Conservation (phyloP, 1,284 basidiomycete species). For the Apiotrichum gamsii region DNA sequence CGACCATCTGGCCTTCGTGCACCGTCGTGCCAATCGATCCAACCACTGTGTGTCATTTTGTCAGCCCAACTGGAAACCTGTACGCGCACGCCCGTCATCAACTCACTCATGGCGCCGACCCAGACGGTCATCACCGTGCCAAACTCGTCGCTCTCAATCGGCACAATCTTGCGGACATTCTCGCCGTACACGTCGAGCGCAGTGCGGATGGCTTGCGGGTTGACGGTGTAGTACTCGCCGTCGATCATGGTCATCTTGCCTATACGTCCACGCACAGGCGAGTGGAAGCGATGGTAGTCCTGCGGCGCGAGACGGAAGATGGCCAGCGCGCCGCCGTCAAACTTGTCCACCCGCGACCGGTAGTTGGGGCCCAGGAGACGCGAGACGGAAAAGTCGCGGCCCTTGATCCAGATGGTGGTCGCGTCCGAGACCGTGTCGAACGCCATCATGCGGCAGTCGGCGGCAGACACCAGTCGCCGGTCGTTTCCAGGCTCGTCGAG, state of each 20-base stretch:
- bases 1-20: conserved; percentile 69
- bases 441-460: conserved; percentile 91
- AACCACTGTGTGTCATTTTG: conserved; percentile 59
- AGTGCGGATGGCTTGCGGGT: conserved; percentile 50
- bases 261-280: conserved; percentile 76
- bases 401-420: conserved; percentile 93
- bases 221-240: conserved; percentile 90
- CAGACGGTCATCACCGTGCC: conserved; percentile 84
- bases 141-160: conserved; percentile 77
- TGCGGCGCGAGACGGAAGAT: conserved; percentile 93
- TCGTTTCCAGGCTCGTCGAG: conserved; percentile 68
- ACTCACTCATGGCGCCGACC: conserved; percentile 73
- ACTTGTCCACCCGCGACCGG: conserved; percentile 61
- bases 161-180: conserved; percentile 82
- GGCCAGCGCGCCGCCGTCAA: conserved; percentile 61
- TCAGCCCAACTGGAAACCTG: conserved; percentile 10
- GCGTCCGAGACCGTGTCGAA: conserved; percentile 81
- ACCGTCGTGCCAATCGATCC: conserved; percentile 80
- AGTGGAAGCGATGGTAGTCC: conserved; percentile 95
- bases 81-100: too few relatives aligned
- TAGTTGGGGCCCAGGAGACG: conserved; percentile 75
- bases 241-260: conserved; percentile 72
- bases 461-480: conserved; percentile 70
- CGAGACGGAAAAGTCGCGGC: conserved; percentile 78
- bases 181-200: conserved; percentile 87